Conservation (phyloP, 495 filamentous ascomycete species). For the Penicillium nucicola region DNA sequence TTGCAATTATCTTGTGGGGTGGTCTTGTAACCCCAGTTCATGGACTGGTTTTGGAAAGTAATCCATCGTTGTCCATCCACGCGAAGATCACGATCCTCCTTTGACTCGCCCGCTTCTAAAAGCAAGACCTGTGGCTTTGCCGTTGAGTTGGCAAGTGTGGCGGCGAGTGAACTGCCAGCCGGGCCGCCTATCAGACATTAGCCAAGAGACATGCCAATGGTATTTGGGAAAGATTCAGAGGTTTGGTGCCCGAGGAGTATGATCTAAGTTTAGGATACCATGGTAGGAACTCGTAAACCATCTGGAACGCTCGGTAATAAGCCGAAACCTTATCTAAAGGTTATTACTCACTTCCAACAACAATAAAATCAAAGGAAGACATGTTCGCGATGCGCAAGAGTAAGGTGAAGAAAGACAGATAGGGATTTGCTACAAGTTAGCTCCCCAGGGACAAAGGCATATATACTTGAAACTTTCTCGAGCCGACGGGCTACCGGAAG, state of each 20-base stretch:
- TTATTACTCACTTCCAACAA: constrained; percentile 49
- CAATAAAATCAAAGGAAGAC: constrained; percentile 44
- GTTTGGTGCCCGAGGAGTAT: neutral
- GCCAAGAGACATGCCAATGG: neutral
- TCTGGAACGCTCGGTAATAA: too few species aligned
- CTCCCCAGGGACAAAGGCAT: neutral
- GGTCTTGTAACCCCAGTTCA: constrained; percentile 59
- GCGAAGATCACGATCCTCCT: constrained; percentile 41
- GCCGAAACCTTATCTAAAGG: neutral
- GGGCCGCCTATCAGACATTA: constrained; percentile 40
- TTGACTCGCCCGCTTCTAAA: constrained; percentile 50
- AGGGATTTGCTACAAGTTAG: too few species aligned
- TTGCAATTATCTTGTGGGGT: constrained; percentile 44
- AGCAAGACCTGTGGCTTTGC: constrained; percentile 46
- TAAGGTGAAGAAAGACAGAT: neutral
- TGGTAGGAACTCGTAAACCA: too few species aligned
- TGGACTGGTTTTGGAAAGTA: constrained; percentile 38
- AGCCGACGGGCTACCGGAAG: too few species aligned
- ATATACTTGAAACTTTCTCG: neutral
- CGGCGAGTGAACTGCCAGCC: constrained; percentile 44
- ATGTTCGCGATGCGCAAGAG: neutral
- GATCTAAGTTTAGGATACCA: too few species aligned
- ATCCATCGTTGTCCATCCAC: constrained; percentile 48
- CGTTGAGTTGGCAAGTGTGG: constrained; percentile 37
- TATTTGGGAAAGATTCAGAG: neutral